Evolutionary conservation across 306 rosid genomes (phyloP), one percentile per base, ranked within the genome.

Genomic region (Medicago arabica): DNA sequence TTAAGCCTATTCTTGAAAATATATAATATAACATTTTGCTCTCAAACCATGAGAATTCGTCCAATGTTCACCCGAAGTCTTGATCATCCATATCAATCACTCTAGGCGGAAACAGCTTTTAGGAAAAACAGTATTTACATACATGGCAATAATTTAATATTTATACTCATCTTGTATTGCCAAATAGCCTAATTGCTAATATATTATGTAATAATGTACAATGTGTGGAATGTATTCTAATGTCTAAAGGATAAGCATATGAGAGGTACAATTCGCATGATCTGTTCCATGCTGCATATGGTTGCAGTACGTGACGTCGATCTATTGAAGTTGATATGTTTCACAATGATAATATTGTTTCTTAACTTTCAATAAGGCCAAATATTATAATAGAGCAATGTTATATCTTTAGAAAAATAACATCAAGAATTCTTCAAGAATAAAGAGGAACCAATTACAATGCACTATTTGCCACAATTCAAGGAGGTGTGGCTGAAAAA

Each of bases 231-330:
- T n/a, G 39, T 25, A 13, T 8, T 67, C 25, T 38, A 67, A 25
- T 15, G 68, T 41, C 16, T 28, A 57, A 12, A 43, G 43, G 69
- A 43, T 67, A 55, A 44, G 69, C 17, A 67, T 57, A 14, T 13
- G 28, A 57, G 49, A 67, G 47, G 19, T 23, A 39, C 25, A 51
- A 64, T 53, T 50, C 19, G 36, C 21, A n/a, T 67, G 67, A 77
- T 25, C 17, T 67, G 50, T 64, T 75, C 57, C 79, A 31, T 61
- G 71, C 9, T 75, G 31, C 23, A 50, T 47, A 46, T 60, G 61
- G 63, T 70, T 36, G 11, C 13, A 61, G 2, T 63, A 3, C 40
- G 31, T 64, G 16, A 75, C 44, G n/a, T n/a, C n/a, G 40, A 65
- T 25, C 59, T 11, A 13, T 14, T 19, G 61, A 75, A 65, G 43